phyloP scores from a whole-genome alignment of 495 filamentous ascomycete species.

The Penicillium desertorum region DNA sequence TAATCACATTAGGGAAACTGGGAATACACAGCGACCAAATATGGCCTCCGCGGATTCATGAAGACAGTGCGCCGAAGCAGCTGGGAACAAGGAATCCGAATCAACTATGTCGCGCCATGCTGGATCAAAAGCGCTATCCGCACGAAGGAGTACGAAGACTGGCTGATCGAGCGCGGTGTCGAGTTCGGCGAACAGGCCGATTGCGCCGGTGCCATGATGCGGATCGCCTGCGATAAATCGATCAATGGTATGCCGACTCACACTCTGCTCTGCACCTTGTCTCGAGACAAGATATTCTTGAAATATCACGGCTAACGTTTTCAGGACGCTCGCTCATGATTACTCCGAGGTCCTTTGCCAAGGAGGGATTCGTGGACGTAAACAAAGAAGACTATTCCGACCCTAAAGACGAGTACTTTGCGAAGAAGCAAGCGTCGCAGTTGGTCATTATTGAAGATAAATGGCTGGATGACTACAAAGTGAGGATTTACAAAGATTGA shows the following conservation, averaged over 20 bases:
- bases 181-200: constrained; percentile 1
- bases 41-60: constrained; percentile 3
- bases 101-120: constrained; percentile 1
- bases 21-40: not conserved
- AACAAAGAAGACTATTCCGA: constrained; percentile 1
- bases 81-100: constrained; percentile 2
- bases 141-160: not conserved
- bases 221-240: not conserved
- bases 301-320: not conserved
- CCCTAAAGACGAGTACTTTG: not conserved
- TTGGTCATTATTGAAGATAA: constrained; percentile 1
- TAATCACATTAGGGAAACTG: not conserved
- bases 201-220: constrained; percentile 2
- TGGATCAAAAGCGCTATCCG: constrained; percentile 1
- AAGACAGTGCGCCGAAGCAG: not conserved
- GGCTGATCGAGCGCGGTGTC: not conserved
- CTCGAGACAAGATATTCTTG: not conserved
- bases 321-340: constrained; percentile 1
- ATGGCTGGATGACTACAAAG: constrained; percentile 4
- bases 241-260: not conserved
- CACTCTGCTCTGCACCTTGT: not conserved
- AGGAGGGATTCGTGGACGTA: constrained; percentile 2
- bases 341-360: not conserved
- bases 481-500: constrained; percentile 5
- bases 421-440: not conserved